phyloP scores from a whole-genome alignment of 140 eudicot genomes.

The Senecio squalidus region DNA sequence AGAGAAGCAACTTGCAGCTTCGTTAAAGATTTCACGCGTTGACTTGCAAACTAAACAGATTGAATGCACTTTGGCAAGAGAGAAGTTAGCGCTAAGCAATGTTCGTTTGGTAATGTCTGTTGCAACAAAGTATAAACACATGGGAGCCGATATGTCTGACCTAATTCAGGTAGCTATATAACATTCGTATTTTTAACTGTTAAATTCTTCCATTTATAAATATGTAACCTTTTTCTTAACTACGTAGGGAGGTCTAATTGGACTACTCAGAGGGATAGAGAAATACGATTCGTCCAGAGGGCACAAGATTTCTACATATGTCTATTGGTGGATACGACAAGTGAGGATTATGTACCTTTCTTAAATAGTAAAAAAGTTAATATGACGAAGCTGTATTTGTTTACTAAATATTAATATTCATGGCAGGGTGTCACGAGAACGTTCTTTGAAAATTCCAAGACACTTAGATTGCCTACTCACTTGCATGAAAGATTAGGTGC shows the following conservation, averaged over 20 bases:
- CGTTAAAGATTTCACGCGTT: conserved; percentile 56
- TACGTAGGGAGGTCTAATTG: conserved; percentile 90
- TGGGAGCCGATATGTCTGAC: conserved; percentile 97
- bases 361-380: not conserved
- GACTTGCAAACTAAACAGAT: conserved; percentile 62
- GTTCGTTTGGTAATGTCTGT: conserved; percentile 93
- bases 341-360: conserved; percentile 32
- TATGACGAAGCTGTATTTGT: not conserved
- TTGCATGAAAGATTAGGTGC: conserved; percentile 85
- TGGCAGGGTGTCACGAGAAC: conserved; percentile 92
- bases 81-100: conserved; percentile 87
- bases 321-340: conserved; percentile 99
- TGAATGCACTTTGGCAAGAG: conserved; percentile 91
- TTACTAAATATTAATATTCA: conserved; percentile 6
- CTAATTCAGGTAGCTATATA: conserved; percentile 66
- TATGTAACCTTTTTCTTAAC: conserved; percentile 2
- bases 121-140: conserved; percentile 85
- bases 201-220: not conserved
- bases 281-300: conserved; percentile 96
- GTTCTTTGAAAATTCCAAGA: conserved; percentile 71
- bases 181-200: not conserved
- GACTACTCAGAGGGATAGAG: conserved; percentile 92
- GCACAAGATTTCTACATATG: conserved; percentile 86
- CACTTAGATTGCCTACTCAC: conserved; percentile 82
- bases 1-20: conserved; percentile 79